Conservation (phyloP, 2,329 filamentous ascomycete genomes). For the Botrytis fragariae region DNA sequence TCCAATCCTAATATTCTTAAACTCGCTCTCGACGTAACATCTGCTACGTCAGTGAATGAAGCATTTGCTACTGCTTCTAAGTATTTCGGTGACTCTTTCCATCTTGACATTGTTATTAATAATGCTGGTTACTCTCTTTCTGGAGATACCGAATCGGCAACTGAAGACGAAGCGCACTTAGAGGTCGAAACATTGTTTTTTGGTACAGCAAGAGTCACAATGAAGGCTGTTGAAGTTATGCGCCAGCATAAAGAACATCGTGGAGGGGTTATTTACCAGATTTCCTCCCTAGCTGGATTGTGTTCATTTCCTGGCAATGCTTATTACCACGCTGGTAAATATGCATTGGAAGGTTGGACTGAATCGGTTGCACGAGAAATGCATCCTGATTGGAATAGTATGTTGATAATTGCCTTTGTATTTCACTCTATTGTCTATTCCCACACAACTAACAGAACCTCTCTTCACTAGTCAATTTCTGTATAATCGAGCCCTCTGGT, state of each 20-base stretch:
- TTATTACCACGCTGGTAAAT: slow-evolving; percentile 44
- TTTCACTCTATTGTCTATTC: neutral
- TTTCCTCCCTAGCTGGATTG: slow-evolving; percentile 43
- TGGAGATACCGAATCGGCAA: slow-evolving; percentile 50
- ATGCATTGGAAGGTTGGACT: slow-evolving; percentile 43
- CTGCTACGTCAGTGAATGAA: slow-evolving; percentile 36
- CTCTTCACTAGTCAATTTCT: slow-evolving; percentile 40
- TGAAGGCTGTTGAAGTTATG: slow-evolving; percentile 42
- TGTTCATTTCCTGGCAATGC: slow-evolving; percentile 41
- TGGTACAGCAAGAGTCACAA: slow-evolving; percentile 43
- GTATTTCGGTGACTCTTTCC: slow-evolving; percentile 46
- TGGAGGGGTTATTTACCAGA: slow-evolving; percentile 43
- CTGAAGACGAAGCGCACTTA: slow-evolving; percentile 38
- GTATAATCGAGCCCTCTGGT: slow-evolving; percentile 43
- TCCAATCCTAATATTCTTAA: slow-evolving; percentile 43
- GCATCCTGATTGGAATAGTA: slow-evolving; percentile 41
- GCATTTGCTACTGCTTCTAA: slow-evolving; percentile 40
- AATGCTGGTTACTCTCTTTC: slow-evolving; percentile 57
- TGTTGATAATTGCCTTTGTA: neutral
- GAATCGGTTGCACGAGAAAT: slow-evolving; percentile 41
- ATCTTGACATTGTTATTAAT: slow-evolving; percentile 60
- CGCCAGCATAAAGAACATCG: slow-evolving; percentile 39
- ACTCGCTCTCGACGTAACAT: slow-evolving; percentile 49
- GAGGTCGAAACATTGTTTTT: slow-evolving; percentile 47
- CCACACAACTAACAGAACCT: neutral